Evolutionary conservation across 495 filamentous ascomycete genomes (phyloP), one percentile per base, ranked within the genome.

Genomic region (Hypoxylon fragiforme): DNA sequence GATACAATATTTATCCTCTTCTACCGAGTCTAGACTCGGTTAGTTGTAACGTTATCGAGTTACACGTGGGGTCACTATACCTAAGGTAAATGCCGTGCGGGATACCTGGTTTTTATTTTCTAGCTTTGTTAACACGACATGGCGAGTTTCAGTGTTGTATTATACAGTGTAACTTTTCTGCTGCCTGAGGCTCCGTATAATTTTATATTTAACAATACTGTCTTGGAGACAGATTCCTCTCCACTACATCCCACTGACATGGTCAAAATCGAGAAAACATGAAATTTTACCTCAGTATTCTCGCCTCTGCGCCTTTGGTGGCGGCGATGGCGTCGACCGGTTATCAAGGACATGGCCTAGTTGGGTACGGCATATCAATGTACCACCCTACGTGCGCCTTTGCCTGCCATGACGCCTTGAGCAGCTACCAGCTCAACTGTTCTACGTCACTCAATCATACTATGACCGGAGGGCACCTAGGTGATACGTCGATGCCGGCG

Each of bases 341-440:
- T 5, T 35, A 45, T 26, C 31, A 9, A 26, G 57, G 50, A 2
- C 19, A 51, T 34, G 69, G 66, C 28, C 42, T 74, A 19, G 57
- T 73, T 44, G 71, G 71, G n/a, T 66, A 66, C 38, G 67, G 67
- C 21, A 70, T 69, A 46, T 28, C 40, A 13, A 63, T 68, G 57
- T 74, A 68, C 51, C 36, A 69, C 20, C 69, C 69, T 4, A 46
- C 50, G 2, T 72, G 72, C 35, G 71, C 65, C 26, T 67, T 52
- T 15, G 61, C 67, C 3, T 74, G 72, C 47, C 54, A 53, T 12
- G 46, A 57, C 37, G 26, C 44, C 16, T 30, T 73, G 36, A 59
- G 57, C 13, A 13, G 35, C 2, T 63, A 57, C 43, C 60, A 50
- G 21, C 61, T 74, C 21, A 41, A 35, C 22, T 72, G 71, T 47